phyloP scores from a whole-genome alignment of 2,329 filamentous ascomycete genomes.

The Nigrospora sphaerica region DNA sequence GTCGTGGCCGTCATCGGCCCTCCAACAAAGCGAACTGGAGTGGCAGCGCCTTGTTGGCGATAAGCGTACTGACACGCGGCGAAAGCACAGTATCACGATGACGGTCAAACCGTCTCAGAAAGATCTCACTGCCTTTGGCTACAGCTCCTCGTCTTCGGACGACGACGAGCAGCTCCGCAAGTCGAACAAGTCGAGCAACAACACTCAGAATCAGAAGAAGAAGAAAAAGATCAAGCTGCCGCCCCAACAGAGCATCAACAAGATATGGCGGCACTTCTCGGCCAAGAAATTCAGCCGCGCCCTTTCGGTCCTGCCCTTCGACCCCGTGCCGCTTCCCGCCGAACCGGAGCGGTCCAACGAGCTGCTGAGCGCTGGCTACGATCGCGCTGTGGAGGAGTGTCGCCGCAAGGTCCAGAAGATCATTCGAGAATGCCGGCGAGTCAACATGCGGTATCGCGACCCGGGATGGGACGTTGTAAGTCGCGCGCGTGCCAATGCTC shows the following conservation, averaged over 20 bases:
- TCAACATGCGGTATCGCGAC: slow-evolving; percentile 76
- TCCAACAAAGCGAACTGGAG: too few relatives aligned
- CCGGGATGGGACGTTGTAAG: slow-evolving; percentile 52
- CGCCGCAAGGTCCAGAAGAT: slow-evolving; percentile 54
- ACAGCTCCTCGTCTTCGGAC: slow-evolving; percentile 43
- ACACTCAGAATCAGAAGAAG: slow-evolving; percentile 41
- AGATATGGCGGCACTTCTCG: slow-evolving; percentile 57
- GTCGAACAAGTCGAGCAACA: slow-evolving; percentile 17
- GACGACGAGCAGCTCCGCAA: slow-evolving; percentile 31
- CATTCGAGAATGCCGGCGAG: slow-evolving; percentile 57
- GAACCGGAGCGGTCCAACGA: slow-evolving; percentile 50
- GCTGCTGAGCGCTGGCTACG: slow-evolving; percentile 52
- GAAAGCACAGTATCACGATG: background rate
- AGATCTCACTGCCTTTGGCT: slow-evolving; percentile 28
- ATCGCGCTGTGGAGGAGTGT: slow-evolving; percentile 58
- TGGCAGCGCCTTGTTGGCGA: too few relatives aligned
- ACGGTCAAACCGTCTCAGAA: slow-evolving; percentile 4
- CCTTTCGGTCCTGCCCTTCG: slow-evolving; percentile 57
- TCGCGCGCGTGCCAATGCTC: slow-evolving; percentile 14
- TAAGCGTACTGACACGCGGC: too few relatives aligned
- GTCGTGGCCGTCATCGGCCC: too few relatives aligned
- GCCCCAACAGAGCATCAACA: slow-evolving; percentile 60
- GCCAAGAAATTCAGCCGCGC: slow-evolving; percentile 58
- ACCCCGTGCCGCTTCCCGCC: slow-evolving; percentile 45
- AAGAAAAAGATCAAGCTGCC: slow-evolving; percentile 50